Base-by-base conservation (phyloP, 768 basidiomycete genomes). In the Tephrocybe sp. region DNA sequence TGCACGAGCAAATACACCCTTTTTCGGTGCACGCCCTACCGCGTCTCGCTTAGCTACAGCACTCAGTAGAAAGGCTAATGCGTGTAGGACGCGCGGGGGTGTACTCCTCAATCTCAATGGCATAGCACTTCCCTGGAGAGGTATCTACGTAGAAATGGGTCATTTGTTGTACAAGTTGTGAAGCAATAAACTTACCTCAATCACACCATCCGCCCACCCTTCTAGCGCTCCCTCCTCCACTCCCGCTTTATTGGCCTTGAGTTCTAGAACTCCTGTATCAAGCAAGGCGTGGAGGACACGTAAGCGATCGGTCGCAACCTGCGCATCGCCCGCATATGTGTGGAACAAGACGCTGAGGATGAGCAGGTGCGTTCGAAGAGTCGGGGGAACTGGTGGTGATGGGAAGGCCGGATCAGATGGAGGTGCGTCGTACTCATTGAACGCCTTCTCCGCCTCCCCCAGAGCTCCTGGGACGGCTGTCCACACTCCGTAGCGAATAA, bases 1-100 rank as follows among this genome's bases (percentile, higher is more conserved):
- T 54, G 87, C 88, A 5, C 65, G 65, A 0, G 86, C 83, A 67
- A 90, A 92, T 0, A 87, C 69, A 41, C 80, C 83, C 52, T 85
- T 76, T 69, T 85, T 88, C 3, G 90, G 89, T 47, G 81, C 85
- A 21, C 86, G 75, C 34, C 88, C 90, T 0, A 86, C 80, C 0
- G 84, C 78, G 59, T 92, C 88, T 12, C 86, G 79, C 58, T 89
- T 88, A 0, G 85, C 79, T 1, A 80, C 70, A 4, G 79, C 77
- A 57, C 82, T 86, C 34, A 89, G 69, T 4, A 90, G 77, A 62
- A 85, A 90, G 0, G 81, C 83, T 4, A 90, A 72, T 11, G 80
- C 64, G 55, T 82, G 85, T 0, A 90, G 58, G 2, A 85, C 65
- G 4, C 84, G 78, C 0, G 89, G 88, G 57, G 89, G 87, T 6